Conservation (phyloP, 2,329 filamentous ascomycete genomes). For the Phaeosphaeria sp. region DNA sequence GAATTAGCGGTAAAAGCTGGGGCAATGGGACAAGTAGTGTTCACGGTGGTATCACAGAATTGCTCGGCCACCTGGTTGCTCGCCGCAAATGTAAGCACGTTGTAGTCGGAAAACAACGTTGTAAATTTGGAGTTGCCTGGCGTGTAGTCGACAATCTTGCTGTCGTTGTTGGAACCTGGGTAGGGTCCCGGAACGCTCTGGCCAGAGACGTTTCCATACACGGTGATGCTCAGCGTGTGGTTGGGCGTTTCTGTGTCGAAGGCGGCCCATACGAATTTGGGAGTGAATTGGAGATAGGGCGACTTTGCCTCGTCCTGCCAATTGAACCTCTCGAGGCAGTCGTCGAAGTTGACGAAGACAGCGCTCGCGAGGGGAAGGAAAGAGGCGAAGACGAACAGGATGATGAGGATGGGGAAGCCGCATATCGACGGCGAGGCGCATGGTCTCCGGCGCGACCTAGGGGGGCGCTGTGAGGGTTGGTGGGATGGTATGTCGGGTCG, state of each 20-base stretch:
- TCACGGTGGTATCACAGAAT: constrained; percentile 70
- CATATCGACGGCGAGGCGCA: constrained; percentile 7
- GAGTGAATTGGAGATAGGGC: constrained; percentile 77
- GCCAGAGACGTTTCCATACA: constrained; percentile 92
- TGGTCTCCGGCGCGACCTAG: constrained; percentile 37
- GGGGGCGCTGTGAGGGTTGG: constrained; percentile 38
- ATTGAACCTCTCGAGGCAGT: constrained; percentile 70
- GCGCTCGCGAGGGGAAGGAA: constrained; percentile 37
- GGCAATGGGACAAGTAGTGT: constrained; percentile 70
- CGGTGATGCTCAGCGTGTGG: constrained; percentile 75
- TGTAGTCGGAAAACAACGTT: constrained; percentile 74
- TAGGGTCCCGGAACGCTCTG: constrained; percentile 64
- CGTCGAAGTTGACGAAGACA: constrained; percentile 78
- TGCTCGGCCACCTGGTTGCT: constrained; percentile 56
- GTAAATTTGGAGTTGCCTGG: constrained; percentile 66
- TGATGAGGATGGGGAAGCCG: constrained; percentile 25
- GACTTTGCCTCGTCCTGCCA: constrained; percentile 65
- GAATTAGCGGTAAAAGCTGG: constrained; percentile 71
- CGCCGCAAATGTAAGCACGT: constrained; percentile 79
- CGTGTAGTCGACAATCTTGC: constrained; percentile 78
- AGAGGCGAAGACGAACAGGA: constrained; percentile 30
- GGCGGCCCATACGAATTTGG: constrained; percentile 73
- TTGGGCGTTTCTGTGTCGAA: constrained; percentile 69
- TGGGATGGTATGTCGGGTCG: constrained; percentile 32
- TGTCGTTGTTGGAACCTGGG: constrained; percentile 60